Evolutionary conservation across 805 yeast species (phyloP), one percentile per base, ranked within the genome.

Genomic region (Metschnikowia koreensis): DNA sequence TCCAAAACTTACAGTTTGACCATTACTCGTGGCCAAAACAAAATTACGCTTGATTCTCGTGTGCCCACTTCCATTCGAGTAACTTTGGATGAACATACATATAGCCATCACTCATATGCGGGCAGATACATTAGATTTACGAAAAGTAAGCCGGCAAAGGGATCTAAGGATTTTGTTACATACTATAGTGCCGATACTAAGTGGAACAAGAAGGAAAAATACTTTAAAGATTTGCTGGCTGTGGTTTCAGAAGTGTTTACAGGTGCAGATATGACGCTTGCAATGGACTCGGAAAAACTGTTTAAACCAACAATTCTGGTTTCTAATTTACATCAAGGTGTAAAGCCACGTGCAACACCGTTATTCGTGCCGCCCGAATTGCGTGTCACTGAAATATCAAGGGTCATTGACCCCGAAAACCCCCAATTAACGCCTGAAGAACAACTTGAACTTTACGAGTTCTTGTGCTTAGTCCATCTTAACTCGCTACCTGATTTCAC

Each of bases 121-220:
- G 55, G 57, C 16, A 48, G 58, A n/a, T 52, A 51, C 44, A 39
- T 52, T 40, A 33, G 31, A n/a, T 56, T 59, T 51, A 47, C 31
- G 17, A 53, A 54, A 28, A 13, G 7, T 34, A 29, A 28, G n/a
- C 57, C 61, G 12, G 50, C 52, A 10, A 59, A 59, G 29, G 56
- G 56, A 5, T 51, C 60, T 3, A 13, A 46, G 5, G 46, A 52
- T 1, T 33, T 48, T 42, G 48, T 40, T 11, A 40, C 41, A 1
- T 39, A 38, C 10, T 53, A 47, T 38, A 8, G 39, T 5, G 54
- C 51, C 6, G 31, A 28, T 1, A 48, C 40, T 5, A 39, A 45
- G 3, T 42, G 47, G 33, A 27, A 13, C 7, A 8, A 38, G 1
- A n/a, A 10, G 3, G 40, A 38, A 6, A 48, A 53, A 28, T 53